Evolutionary conservation across 2,329 filamentous ascomycete species (phyloP), one percentile per base, ranked within the genome.

Genomic region (Sclerotinia minor): DNA sequence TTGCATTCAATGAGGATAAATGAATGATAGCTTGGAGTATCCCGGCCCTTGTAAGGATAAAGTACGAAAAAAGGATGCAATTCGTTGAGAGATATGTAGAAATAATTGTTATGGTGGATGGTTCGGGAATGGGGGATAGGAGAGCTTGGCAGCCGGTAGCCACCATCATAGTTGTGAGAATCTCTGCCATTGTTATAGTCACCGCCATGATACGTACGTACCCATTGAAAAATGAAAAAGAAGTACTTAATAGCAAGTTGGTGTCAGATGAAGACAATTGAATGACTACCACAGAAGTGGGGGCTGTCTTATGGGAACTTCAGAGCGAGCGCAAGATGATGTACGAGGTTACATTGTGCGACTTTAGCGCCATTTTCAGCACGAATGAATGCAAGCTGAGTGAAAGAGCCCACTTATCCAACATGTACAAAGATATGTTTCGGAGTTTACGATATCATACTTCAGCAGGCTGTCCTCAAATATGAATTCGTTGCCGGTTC

Each of bases 1-100:
- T 65, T 15, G 29, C 19, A 29, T 71, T 70, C 15, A 65, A 24
- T 8, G 45, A 5, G 21, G n/a, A 6, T 6, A 45, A 17, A n/a
- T 45, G 26, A 26, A 49, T 32, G 24, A 41, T 54, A 13, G 9
- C 0, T 35, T 60, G 45, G 5, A 53, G 3, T 11, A 60, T 24
- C 21, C 41, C 1, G 8, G 24, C 35, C 15, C 15, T 53, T 44
- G n/a, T 32, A 21, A 29, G 9, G 3, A 13, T 38, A n/a, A 67
- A 24, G 13, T 61, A 45, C 19, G 35, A 38, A 19, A 58, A 47
- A 11, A 65, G 29, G 29, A 49, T 8, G 5, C n/a, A n/a, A 49
- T 58, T 58, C 9, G 26, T 35, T 47, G 13, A 32, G 17, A 58
- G 24, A 65, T 49, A 65, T 2, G 44, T 15, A 13, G 53, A 29